Evolutionary conservation across 129 eudicot species (phyloP), one percentile per base, ranked within the genome.

Genomic region (Heracleum sosnowskyi): DNA sequence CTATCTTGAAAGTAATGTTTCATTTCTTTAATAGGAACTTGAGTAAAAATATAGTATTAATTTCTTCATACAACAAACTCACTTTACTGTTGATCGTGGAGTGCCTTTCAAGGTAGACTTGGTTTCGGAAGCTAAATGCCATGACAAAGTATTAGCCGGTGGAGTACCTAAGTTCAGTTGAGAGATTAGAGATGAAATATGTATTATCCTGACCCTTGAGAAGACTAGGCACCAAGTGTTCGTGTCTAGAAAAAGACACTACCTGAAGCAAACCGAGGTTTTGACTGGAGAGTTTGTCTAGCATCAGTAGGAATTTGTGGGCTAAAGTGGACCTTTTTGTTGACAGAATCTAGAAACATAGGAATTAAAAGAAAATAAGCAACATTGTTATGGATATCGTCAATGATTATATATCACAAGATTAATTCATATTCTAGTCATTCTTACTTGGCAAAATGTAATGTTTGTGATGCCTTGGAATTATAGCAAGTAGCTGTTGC

Each of bases 401-500:
- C 22, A 36, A n/a, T 28, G 31, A 34, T 69, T 41, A 77, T 26
- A 8, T 57, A 5, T 51, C 68, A 7, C 51, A 5, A 57, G 40
- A 15, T 51, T 28, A 69, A 41, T 31, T 75, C 31, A 44, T 41
- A 29, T 20, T 42, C 39, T 53, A 45, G 16, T 35, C 66, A 83
- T 35, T 76, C 91, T 84, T 95, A 95, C 99, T 95, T 53, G 99
- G 99, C 86, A 95, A 86, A 78, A 80, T 89, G 78, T 95, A 95
- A 80, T 91, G 99, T 83, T 95, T 95, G 88, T 95, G 97, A 88
- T 95, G 99, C 77, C 90, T 90, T 63, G 97, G 99, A 78, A 95
- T 88, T 66, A 87, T 84, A 10, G 99, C 91, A 79, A 95, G 80
- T 78, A 95, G 81, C 85, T 92, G 94, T 85, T 95, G 99, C 89